phyloP scores from a whole-genome alignment of 371 early-diverging fungal species.

The Mortierella sp. region DNA sequence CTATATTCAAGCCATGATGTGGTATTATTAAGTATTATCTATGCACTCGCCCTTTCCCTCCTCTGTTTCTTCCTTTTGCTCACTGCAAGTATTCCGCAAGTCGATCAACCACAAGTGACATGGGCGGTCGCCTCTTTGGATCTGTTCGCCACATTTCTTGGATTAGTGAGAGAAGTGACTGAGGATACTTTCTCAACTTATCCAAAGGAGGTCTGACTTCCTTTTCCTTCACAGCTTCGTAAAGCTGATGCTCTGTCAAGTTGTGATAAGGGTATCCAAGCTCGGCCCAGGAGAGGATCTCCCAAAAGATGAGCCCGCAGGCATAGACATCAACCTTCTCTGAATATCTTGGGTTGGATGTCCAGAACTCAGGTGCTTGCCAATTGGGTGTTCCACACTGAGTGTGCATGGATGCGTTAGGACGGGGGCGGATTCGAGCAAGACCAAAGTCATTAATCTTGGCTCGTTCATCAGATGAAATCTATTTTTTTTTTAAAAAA shows the following conservation, averaged over 20 bases:
- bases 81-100: slow-evolving; percentile 68
- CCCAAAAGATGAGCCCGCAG: slow-evolving; percentile 84
- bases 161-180: slow-evolving; percentile 69
- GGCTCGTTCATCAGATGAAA: slow-evolving; percentile 73
- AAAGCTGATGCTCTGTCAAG: slow-evolving; percentile 70
- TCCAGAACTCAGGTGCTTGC: slow-evolving; percentile 88
- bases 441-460: slow-evolving; percentile 89
- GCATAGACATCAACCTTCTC: slow-evolving; percentile 84
- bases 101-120: slow-evolving; percentile 75
- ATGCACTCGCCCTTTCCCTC: not conserved
- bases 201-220: slow-evolving; percentile 71
- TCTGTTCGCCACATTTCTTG: slow-evolving; percentile 83
- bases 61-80: not conserved
- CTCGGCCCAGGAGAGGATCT: slow-evolving; percentile 81
- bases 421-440: slow-evolving; percentile 78
- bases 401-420: slow-evolving; percentile 76
- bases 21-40: not conserved
- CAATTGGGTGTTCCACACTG: slow-evolving; percentile 86
- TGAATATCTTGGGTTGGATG: slow-evolving; percentile 78
- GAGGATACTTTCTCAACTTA: slow-evolving; percentile 70
- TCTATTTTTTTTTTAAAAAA: slow-evolving; percentile 47
- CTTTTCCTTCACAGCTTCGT: slow-evolving; percentile 70
- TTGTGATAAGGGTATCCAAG: slow-evolving; percentile 82
- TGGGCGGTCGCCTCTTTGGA: slow-evolving; percentile 68
- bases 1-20: too few relatives aligned